Conservation (phyloP, 2,329 filamentous ascomycete species). For the Aspergillus intermedius region DNA sequence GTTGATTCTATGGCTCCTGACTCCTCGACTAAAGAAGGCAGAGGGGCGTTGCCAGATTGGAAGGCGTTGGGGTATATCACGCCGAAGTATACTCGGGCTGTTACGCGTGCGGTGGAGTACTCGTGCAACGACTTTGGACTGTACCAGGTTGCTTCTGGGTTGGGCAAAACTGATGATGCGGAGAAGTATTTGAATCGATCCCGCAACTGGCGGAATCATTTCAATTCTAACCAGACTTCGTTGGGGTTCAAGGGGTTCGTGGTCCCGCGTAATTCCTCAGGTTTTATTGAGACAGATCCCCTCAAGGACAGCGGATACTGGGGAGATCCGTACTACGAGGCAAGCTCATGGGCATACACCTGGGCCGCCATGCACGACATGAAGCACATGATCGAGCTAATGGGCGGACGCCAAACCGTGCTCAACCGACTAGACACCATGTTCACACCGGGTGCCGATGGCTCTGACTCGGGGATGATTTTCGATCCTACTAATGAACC, state of each 20-base stretch:
- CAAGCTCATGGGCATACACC: constrained; percentile 58
- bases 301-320: constrained; percentile 58
- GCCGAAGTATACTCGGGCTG: constrained; percentile 53
- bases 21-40: constrained; percentile 60
- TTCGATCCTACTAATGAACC: constrained; percentile 66
- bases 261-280: constrained; percentile 50
- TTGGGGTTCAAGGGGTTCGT: constrained; percentile 61
- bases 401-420: constrained; percentile 45
- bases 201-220: constrained; percentile 66
- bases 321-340: constrained; percentile 57
- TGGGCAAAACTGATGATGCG: constrained; percentile 48
- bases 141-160: constrained; percentile 56
- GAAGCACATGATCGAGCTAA: constrained; percentile 45
- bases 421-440: constrained; percentile 51
- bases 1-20: constrained; percentile 49
- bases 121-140: constrained; percentile 63
- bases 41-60: constrained; percentile 66
- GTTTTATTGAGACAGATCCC: constrained; percentile 46
- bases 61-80: constrained; percentile 59
- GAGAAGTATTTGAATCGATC: constrained; percentile 57
- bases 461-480: constrained; percentile 43
- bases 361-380: constrained; percentile 66
- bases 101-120: constrained; percentile 62
- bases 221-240: constrained; percentile 54
- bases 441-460: constrained; percentile 38